Evolutionary conservation across 495 filamentous ascomycete genomes (phyloP).

Genomic region (Coniosporium apollinis): DNA sequence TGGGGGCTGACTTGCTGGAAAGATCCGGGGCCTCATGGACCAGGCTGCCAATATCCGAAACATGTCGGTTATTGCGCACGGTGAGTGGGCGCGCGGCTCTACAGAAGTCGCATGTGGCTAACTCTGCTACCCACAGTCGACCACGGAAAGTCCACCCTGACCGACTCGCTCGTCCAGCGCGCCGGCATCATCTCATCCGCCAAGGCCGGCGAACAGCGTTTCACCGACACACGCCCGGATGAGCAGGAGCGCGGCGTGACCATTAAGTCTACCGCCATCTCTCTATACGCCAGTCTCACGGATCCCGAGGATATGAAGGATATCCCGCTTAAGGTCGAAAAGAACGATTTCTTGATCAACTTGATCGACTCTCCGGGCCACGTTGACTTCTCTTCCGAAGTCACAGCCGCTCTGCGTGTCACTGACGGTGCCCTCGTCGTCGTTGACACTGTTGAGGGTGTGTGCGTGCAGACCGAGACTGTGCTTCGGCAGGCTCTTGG

Average conservation of each 20-base stretch:
- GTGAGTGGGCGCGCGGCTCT: conserved; percentile 24
- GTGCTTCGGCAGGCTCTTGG: conserved; percentile 96
- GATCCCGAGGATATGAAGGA: conserved; percentile 88
- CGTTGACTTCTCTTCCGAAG: conserved; percentile 99
- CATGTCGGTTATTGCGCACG: conserved; percentile 99
- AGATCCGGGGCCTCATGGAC: conserved; percentile 95
- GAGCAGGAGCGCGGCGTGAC: conserved; percentile 99
- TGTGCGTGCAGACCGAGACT: conserved; percentile 99
- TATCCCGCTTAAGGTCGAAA: conserved; percentile 72
- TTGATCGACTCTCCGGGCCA: conserved; percentile 99
- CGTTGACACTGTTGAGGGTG: conserved; percentile 98
- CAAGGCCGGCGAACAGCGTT: conserved; percentile 88
- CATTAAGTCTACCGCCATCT: conserved; percentile 99
- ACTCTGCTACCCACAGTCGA: conserved; percentile 44
- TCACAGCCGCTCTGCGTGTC: conserved; percentile 98
- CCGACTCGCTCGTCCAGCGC: conserved; percentile 96
- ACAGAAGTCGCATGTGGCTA: background rate
- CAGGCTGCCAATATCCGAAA: conserved; percentile 93
- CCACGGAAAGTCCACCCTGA: conserved; percentile 98
- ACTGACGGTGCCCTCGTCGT: conserved; percentile 99
- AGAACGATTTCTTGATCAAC: conserved; percentile 98
- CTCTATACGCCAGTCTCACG: conserved; percentile 74
- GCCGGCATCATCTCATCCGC: conserved; percentile 98
- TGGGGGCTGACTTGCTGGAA: conserved; percentile 17
- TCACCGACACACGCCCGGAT: conserved; percentile 92